A percentile compares a stretch with the other conserved stretches of the same genome.
Evolutionary conservation across 805 yeast species (phyloP).

Genomic region (Teunomyces atbi): DNA sequence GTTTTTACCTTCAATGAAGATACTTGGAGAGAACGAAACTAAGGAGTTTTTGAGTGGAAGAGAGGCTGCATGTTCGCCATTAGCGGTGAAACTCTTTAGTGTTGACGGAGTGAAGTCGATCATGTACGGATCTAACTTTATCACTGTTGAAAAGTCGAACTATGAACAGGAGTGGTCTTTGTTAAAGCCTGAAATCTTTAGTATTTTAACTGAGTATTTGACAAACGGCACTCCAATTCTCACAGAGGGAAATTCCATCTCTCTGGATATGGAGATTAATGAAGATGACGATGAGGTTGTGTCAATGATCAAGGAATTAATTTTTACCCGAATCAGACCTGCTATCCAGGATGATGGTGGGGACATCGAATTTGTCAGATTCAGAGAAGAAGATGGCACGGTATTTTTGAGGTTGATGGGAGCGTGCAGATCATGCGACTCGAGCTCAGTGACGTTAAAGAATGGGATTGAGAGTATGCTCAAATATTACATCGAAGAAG

Average conservation of each 20-base stretch:
- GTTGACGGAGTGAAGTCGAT: conserved; percentile 75
- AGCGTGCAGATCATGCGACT: conserved; percentile 72
- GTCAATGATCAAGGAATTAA: conserved; percentile 65
- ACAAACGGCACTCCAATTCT: conserved; percentile 59
- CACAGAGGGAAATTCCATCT: conserved; percentile 21
- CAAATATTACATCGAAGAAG: conserved; percentile 69
- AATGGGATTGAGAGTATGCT: conserved; percentile 71
- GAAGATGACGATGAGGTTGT: conserved; percentile 69
- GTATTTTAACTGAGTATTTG: conserved; percentile 53
- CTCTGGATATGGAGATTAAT: conserved; percentile 39
- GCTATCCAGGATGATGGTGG: conserved; percentile 79
- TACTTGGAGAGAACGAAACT: conserved; percentile 60
- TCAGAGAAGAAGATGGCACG: conserved; percentile 52
- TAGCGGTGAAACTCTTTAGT: conserved; percentile 71
- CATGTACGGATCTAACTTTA: conserved; percentile 80
- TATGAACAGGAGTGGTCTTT: conserved; percentile 56
- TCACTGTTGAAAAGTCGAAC: conserved; percentile 68
- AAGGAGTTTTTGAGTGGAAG: conserved; percentile 72
- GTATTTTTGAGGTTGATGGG: conserved; percentile 62
- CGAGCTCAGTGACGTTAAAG: conserved; percentile 62
- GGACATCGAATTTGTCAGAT: conserved; percentile 63
- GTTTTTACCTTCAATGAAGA: conserved; percentile 70
- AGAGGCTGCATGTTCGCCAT: conserved; percentile 72
- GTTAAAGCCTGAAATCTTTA: conserved; percentile 65
- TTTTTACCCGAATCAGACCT: conserved; percentile 68